Conservation (phyloP, 139 green algal genomes). For the Spirogloea muscicola region DNA sequence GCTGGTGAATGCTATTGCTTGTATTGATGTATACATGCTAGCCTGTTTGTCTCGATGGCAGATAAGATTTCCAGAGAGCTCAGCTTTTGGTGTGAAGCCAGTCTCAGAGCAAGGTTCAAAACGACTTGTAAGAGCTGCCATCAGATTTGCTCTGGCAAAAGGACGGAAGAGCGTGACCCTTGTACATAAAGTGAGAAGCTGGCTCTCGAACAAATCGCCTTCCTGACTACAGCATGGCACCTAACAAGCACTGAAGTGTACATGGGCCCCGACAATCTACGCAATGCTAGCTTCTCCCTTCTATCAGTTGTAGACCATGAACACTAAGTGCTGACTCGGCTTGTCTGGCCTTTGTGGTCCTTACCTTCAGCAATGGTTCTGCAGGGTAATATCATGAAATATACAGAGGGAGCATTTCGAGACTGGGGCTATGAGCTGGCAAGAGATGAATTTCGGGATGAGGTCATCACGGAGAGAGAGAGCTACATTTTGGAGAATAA, state of each 20-base stretch:
- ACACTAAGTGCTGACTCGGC: too few species aligned
- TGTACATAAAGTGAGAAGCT: slow-evolving; percentile 35
- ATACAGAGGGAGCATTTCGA: slow-evolving; percentile 22
- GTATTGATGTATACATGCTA: too few species aligned
- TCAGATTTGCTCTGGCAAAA: slow-evolving; percentile 20
- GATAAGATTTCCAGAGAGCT: slow-evolving; percentile 29
- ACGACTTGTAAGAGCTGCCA: slow-evolving; percentile 17
- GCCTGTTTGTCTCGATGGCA: too few species aligned
- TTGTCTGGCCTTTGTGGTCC: neutral
- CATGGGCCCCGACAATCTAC: too few species aligned
- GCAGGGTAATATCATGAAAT: slow-evolving; percentile 39
- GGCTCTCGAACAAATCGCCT: too few species aligned
- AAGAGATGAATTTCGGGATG: slow-evolving; percentile 2
- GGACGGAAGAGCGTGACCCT: slow-evolving; percentile 23
- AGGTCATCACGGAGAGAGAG: slow-evolving; percentile 23
- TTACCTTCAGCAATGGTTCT: too few species aligned
- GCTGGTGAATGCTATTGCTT: too few species aligned
- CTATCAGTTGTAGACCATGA: too few species aligned
- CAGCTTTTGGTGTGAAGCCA: slow-evolving; percentile 38
- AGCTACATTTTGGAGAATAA: slow-evolving; percentile 22
- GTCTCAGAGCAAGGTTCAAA: slow-evolving; percentile 34
- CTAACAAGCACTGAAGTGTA: too few species aligned
- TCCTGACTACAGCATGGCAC: too few species aligned
- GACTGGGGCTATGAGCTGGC: slow-evolving; percentile 30
- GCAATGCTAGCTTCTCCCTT: too few species aligned